Evolutionary conservation across 2,329 filamentous ascomycete species (phyloP).

Genomic region (Epichloe typhina): DNA sequence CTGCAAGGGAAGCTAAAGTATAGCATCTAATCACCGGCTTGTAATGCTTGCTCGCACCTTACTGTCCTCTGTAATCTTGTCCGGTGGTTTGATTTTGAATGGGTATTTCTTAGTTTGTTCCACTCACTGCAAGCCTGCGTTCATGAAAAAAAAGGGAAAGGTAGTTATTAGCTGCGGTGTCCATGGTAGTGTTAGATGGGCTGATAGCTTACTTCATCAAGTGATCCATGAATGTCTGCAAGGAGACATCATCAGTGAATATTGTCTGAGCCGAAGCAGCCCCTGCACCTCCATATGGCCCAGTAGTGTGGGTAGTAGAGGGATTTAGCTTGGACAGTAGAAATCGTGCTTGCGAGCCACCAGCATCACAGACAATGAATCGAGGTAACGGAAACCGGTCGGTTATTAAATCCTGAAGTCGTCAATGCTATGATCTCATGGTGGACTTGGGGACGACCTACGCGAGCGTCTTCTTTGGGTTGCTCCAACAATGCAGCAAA

Average conservation of each 20-base stretch:
- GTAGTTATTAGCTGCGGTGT: slow-evolving; percentile 6
- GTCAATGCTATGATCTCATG: slow-evolving; percentile 6
- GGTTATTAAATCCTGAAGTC: slow-evolving; percentile 72
- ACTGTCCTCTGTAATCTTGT: no score
- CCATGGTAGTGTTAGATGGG: background rate
- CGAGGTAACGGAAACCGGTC: slow-evolving; percentile 96
- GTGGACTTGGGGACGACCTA: slow-evolving; percentile 30
- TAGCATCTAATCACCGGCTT: background rate
- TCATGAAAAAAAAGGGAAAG: background rate
- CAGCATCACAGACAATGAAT: slow-evolving; percentile 98
- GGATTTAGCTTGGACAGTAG: slow-evolving; percentile 93
- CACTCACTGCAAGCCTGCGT: slow-evolving; percentile 45
- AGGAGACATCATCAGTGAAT: slow-evolving; percentile 94
- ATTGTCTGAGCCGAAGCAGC: slow-evolving; percentile 88
- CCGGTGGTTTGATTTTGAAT: background rate
- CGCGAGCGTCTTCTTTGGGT: slow-evolving; percentile 91
- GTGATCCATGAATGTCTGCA: slow-evolving; percentile 99
- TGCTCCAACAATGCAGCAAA: slow-evolving; percentile 78
- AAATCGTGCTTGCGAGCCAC: slow-evolving; percentile 94
- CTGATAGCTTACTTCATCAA: slow-evolving; percentile 73
- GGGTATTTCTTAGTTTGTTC: slow-evolving; percentile 37
- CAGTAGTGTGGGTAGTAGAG: slow-evolving; percentile 88
- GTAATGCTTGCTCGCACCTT: background rate
- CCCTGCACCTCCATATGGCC: slow-evolving; percentile 78
- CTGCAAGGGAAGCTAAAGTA: background rate